These are phyloP conservation scores for Russula compacta DNA, from an alignment of 768 basidiomycete species.

Conservation along the genomic window DNA sequence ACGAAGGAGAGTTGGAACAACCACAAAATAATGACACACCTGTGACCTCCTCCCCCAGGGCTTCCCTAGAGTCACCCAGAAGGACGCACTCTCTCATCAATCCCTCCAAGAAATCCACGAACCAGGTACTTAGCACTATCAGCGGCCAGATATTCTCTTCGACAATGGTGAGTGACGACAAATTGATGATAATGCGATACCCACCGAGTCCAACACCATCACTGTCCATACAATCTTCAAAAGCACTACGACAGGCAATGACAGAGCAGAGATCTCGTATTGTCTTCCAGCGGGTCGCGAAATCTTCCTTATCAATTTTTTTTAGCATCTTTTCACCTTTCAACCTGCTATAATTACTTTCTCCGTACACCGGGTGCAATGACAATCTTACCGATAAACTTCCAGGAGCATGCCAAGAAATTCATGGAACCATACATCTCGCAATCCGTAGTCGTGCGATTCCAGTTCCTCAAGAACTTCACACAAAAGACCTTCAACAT, in stretches of 20 bases:
- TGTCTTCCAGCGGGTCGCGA: constrained; percentile 46
- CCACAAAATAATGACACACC: not conserved
- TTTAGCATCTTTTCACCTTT: constrained; percentile 25
- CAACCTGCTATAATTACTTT: constrained; percentile 24
- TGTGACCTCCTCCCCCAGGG: constrained; percentile 2
- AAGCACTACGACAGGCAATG: constrained; percentile 49
- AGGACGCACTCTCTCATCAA: constrained; percentile 47
- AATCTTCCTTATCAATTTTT: constrained; percentile 31
- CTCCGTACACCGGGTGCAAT: not conserved
- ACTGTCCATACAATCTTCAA: constrained; percentile 55
- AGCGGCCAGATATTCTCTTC: constrained; percentile 70
- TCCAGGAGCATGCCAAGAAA: constrained; percentile 41
- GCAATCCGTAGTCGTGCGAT: constrained; percentile 31
- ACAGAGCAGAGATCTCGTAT: constrained; percentile 62
- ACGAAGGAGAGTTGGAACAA: not conserved
- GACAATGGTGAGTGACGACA: constrained; percentile 4
- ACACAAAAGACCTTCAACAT: constrained; percentile 40
- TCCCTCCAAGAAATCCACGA: constrained; percentile 49
- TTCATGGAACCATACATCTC: constrained; percentile 39
- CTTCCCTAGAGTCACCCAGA: constrained; percentile 23
- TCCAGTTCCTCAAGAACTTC: constrained; percentile 41
- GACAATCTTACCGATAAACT: constrained; percentile 28
- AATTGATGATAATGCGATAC: not conserved
- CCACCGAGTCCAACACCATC: constrained; percentile 57
- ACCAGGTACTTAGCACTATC: constrained; percentile 52